Percentiles rank a stretch among this genome's conserved stretches.
phyloP scores from a whole-genome alignment of 106 monocot genomes.

The Agapanthus africanus region DNA sequence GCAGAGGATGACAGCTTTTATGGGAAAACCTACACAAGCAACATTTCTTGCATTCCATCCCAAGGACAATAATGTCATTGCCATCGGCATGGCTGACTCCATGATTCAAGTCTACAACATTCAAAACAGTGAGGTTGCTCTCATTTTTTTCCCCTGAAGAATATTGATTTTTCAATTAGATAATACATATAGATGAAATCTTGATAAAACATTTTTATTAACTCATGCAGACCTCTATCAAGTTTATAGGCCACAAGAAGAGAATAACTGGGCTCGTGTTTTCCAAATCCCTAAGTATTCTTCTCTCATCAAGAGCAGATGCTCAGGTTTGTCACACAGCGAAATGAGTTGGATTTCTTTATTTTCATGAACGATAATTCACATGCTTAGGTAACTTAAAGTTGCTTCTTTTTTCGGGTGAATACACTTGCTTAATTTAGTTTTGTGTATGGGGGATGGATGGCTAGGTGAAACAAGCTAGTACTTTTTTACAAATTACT shows the following conservation, averaged over 20 bases:
- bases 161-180: background rate
- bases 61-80: slow-evolving; percentile 59
- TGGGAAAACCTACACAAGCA: slow-evolving; percentile 59
- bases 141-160: slow-evolving; percentile 6
- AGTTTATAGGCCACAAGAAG: slow-evolving; percentile 57
- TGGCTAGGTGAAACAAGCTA: slow-evolving; percentile 24
- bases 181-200: background rate
- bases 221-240: slow-evolving; percentile 38
- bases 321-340: slow-evolving; percentile 37
- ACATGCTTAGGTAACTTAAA: background rate
- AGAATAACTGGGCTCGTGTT: slow-evolving; percentile 61
- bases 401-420: slow-evolving; percentile 13
- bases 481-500: slow-evolving; percentile 25
- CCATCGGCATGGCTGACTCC: slow-evolving; percentile 73
- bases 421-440: no score
- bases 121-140: slow-evolving; percentile 44
- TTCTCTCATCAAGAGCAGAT: slow-evolving; percentile 69
- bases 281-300: slow-evolving; percentile 40
- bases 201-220: background rate
- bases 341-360: background rate
- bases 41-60: slow-evolving; percentile 71
- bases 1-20: slow-evolving; percentile 68
- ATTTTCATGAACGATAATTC: background rate
- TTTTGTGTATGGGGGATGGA: slow-evolving; percentile 31
- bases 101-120: slow-evolving; percentile 68